Evolutionary conservation across 2,329 filamentous ascomycete genomes (phyloP).

Genomic region (Zasmidium citrigriseum): DNA sequence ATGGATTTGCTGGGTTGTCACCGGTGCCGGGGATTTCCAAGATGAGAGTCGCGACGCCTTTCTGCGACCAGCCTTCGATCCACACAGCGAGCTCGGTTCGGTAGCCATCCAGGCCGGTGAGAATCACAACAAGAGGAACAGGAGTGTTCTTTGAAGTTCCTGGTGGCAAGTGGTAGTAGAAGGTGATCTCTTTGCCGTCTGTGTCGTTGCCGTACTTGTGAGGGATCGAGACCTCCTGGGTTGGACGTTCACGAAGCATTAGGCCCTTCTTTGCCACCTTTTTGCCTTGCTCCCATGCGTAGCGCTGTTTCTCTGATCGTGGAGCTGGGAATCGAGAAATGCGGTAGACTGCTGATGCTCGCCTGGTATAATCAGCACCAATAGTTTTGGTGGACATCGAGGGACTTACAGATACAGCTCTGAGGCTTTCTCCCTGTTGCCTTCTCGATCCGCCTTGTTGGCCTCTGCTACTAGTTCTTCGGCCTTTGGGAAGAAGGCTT

Average conservation of each 20-base stretch:
- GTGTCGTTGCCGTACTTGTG: constrained; percentile 52
- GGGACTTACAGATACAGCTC: constrained; percentile 58
- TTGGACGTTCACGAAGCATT: constrained; percentile 54
- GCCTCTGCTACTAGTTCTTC: constrained; percentile 57
- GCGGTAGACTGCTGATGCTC: constrained; percentile 70
- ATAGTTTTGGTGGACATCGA: no score
- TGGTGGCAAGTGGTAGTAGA: constrained; percentile 64
- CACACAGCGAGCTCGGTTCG: constrained; percentile 57
- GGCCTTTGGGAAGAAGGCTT: constrained; percentile 61
- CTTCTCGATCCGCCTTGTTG: constrained; percentile 49
- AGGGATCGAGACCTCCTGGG: constrained; percentile 63
- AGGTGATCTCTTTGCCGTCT: constrained; percentile 61
- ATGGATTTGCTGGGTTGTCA: constrained; percentile 53
- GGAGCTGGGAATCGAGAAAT: constrained; percentile 69
- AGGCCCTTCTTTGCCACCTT: constrained; percentile 60
- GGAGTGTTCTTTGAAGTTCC: constrained; percentile 44
- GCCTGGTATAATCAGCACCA: constrained; percentile 36
- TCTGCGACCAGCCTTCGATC: constrained; percentile 52
- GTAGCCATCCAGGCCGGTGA: constrained; percentile 62
- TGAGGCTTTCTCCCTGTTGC: constrained; percentile 56
- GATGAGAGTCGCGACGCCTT: constrained; percentile 52
- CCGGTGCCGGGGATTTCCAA: constrained; percentile 61
- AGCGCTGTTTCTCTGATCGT: constrained; percentile 53
- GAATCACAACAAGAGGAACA: constrained; percentile 56
- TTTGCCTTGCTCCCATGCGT: constrained; percentile 68